A percentile compares a stretch with the other conserved stretches of the same genome.
Conservation (phyloP, 805 yeast genomes). For the Teunomyces panamensis region DNA sequence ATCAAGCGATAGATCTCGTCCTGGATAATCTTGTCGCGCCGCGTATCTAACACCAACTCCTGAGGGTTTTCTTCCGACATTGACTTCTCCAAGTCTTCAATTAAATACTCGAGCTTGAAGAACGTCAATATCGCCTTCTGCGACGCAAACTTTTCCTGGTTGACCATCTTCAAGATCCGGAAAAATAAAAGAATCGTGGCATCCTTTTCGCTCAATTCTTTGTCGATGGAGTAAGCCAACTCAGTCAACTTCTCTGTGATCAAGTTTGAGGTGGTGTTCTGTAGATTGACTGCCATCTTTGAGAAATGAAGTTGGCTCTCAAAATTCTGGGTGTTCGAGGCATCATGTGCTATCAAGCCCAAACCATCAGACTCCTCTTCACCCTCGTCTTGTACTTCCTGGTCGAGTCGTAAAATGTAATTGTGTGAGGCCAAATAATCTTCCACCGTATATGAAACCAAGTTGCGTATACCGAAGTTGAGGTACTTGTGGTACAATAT, state of each 20-base stretch:
- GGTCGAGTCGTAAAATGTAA: constrained; percentile 22
- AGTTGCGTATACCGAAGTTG: constrained; percentile 23
- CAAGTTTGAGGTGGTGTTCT: constrained; percentile 29
- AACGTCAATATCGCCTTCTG: constrained; percentile 26
- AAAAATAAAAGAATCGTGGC: constrained; percentile 27
- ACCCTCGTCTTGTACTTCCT: constrained; percentile 1
- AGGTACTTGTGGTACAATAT: constrained; percentile 22
- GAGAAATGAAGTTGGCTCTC: constrained; percentile 37
- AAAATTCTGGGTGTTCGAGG: constrained; percentile 25
- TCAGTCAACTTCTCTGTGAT: constrained; percentile 40
- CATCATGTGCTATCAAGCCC: not conserved
- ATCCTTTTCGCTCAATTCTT: constrained; percentile 37
- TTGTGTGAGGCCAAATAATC: constrained; percentile 29
- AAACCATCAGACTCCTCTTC: not conserved
- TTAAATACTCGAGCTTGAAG: constrained; percentile 31
- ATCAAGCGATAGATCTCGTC: constrained; percentile 38
- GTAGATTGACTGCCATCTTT: constrained; percentile 32
- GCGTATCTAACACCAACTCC: constrained; percentile 19
- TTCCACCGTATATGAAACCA: constrained; percentile 23
- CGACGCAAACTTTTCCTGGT: constrained; percentile 24
- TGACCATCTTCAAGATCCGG: constrained; percentile 21
- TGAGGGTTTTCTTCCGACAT: constrained; percentile 8
- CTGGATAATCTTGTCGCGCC: constrained; percentile 34
- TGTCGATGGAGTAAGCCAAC: constrained; percentile 35
- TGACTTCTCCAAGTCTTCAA: constrained; percentile 24